phyloP scores from a whole-genome alignment of 164 flowering plant genomes.

The Chloranthus sessilifolius region DNA sequence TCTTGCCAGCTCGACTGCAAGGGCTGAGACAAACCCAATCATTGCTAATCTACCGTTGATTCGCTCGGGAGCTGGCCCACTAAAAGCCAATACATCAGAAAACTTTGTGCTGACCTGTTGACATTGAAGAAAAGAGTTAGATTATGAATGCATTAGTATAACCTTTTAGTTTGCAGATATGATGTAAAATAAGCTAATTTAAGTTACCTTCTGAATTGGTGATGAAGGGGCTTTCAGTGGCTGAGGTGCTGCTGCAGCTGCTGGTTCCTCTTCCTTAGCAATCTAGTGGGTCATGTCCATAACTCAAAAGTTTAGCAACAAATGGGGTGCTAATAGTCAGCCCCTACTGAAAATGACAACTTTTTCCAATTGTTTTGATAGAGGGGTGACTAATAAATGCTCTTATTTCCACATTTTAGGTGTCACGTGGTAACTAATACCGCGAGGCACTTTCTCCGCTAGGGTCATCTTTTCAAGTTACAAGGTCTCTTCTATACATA shows the following conservation, averaged over 20 bases:
- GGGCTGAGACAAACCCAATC: constrained; percentile 79
- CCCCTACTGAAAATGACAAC: no score
- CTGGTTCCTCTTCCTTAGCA: background rate
- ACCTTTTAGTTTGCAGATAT: background rate
- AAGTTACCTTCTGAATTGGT: background rate
- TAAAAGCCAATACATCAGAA: constrained; percentile 57
- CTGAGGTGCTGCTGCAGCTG: background rate
- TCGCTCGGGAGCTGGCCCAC: constrained; percentile 87
- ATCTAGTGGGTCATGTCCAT: background rate
- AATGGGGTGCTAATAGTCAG: no score
- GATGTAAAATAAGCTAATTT: background rate
- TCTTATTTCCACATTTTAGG: no score
- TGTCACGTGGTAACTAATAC: no score
- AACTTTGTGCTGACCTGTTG: constrained; percentile 51
- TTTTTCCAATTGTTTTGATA: no score
- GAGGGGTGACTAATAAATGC: no score
- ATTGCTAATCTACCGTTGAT: constrained; percentile 89
- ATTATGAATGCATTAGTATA: background rate
- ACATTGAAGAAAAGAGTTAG: background rate
- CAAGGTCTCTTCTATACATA: no score
- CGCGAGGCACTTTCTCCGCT: no score
- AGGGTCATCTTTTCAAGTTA: no score
- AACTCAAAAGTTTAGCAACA: background rate
- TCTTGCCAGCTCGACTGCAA: constrained; percentile 56
- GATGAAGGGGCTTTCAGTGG: background rate